These are phyloP conservation scores for Rostrohypoxylon terebratum DNA, from an alignment of 495 filamentous ascomycete species.

Conservation along the genomic window DNA sequence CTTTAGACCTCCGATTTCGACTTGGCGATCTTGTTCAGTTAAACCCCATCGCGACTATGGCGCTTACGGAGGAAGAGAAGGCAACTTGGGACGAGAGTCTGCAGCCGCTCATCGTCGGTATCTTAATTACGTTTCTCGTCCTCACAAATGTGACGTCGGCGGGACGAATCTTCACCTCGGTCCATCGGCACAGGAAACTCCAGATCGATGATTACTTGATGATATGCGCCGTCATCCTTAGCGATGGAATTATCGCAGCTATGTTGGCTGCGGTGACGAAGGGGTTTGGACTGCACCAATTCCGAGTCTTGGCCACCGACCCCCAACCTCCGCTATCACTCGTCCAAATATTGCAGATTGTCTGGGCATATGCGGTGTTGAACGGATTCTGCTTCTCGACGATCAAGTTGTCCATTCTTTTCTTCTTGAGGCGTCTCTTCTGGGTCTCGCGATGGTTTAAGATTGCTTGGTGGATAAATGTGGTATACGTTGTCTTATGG, in stretches of 20 bases:
- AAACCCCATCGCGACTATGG: background rate
- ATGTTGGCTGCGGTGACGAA: slow-evolving; percentile 8
- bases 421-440: slow-evolving; percentile 7
- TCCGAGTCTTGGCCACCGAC: slow-evolving; percentile 10
- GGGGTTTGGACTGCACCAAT: slow-evolving; percentile 10
- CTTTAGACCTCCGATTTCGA: background rate
- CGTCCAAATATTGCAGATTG: slow-evolving; percentile 13
- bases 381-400: slow-evolving; percentile 13
- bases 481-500: slow-evolving; percentile 2
- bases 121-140: slow-evolving; percentile 1
- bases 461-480: slow-evolving; percentile 8
- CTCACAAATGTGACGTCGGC: background rate
- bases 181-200: slow-evolving; percentile 4
- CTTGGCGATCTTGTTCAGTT: slow-evolving; percentile 1
- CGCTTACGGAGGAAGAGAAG: slow-evolving; percentile 6
- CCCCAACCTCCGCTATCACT: background rate
- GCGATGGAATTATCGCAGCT: slow-evolving; percentile 7
- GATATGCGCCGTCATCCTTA: slow-evolving; percentile 12
- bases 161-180: background rate
- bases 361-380: slow-evolving; percentile 11
- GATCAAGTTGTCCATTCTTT: slow-evolving; percentile 7
- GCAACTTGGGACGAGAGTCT: slow-evolving; percentile 10
- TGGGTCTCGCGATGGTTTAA: slow-evolving; percentile 7
- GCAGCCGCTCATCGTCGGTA: slow-evolving; percentile 7
- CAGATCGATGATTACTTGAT: slow-evolving; percentile 11